Evolutionary conservation across 75 land plant genomes (phyloP), one percentile per base, ranked within the genome.

Genomic region (Gnetum montanum): DNA sequence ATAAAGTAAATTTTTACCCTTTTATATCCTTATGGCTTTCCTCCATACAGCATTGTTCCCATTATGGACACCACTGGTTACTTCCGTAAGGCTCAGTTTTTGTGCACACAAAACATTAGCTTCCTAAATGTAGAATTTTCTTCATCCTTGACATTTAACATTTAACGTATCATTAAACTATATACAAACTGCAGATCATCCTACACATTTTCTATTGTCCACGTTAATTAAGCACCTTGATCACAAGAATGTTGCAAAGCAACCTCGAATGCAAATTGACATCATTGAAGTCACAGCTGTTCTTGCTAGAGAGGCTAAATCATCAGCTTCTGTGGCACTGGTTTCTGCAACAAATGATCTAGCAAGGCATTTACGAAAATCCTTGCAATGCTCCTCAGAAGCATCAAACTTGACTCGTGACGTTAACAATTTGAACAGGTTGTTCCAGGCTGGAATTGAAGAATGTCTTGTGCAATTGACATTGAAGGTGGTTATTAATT

Each of bases 221-320:
- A 63, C 75, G 33, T 67, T 93, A 13, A 69, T 93, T 29, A 89
- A 83, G 61, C 98, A 93, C 66, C 82, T 93, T 55, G 96, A 93
- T 57, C 98, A 93, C 55, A 89, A 77, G 58, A 74, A 60, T 56
- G 84, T 89, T 8, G 51, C 62, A 18, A 61, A 74, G 43, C 64
- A 80, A 58, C 82, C 96, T 19, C 69, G 71, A 25, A 75, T 85
- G 91, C 95, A 85, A 73, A 75, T 81, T n/a, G 68, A 80, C 38
- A 85, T 93, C 46, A 59, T 89, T 38, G 71, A 69, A 62, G 62
- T 89, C 19, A 70, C 84, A 3, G 76, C 85, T 27, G 52, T 43
- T 22, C 82, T 93, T 54, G 79, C 82, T 45, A 67, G 61, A 43
- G 63, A 71, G 20, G 66, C 87, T 38, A 83, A 82, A 47, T 62